phyloP scores from a whole-genome alignment of 441 rosid species.

The Adansonia gregorii region DNA sequence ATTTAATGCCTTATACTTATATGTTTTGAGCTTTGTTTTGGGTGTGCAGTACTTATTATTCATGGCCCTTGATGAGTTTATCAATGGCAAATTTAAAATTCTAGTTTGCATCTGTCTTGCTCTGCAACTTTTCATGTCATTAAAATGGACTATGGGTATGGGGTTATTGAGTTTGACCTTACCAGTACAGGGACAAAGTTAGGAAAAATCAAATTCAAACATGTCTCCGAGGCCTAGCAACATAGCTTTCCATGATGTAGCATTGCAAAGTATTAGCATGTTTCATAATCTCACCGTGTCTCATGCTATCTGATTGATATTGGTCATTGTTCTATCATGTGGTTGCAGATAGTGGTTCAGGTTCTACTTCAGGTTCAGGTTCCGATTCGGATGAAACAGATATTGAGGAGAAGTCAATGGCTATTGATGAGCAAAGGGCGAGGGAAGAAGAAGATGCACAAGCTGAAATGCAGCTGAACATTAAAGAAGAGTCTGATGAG shows the following conservation, averaged over 20 bases:
- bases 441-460: constrained; percentile 62
- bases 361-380: constrained; percentile 39
- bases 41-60: neutral
- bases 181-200: neutral
- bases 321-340: constrained; percentile 8
- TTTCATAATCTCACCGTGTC: neutral
- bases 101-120: neutral
- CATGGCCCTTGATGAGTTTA: neutral
- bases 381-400: constrained; percentile 72
- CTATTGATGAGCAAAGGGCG: constrained; percentile 57
- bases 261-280: neutral
- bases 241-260: neutral
- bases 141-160: neutral
- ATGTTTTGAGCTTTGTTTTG: neutral
- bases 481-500: constrained; percentile 79
- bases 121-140: neutral
- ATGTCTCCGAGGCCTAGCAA: neutral
- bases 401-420: constrained; percentile 61
- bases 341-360: constrained; percentile 42
- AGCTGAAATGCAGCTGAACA: constrained; percentile 72
- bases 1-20: neutral
- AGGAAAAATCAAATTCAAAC: neutral
- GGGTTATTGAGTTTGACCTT: too few relatives aligned
- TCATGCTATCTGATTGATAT: neutral
- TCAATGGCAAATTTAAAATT: neutral